Base-by-base conservation (phyloP, 257 asterid genomes). In the Nyctanthes arbortristis region DNA sequence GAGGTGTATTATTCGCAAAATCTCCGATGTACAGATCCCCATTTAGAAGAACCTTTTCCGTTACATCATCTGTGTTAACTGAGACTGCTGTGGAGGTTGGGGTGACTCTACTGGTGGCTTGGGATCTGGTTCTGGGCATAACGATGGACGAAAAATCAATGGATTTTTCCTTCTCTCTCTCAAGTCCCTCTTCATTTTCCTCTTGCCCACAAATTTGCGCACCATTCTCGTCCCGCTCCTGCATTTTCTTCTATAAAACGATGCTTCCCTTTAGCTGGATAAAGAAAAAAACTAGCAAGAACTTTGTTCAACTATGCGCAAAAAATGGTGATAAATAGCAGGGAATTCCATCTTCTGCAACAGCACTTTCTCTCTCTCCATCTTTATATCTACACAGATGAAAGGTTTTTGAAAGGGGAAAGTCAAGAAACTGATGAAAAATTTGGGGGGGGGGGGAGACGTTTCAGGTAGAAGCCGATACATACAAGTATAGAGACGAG, bases 1-100 rank as follows among this genome's bases (percentile, higher is more conserved):
- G 96, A 2, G 98, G 99, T 5, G 95, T 73, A 37, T 79, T 81
- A 76, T 81, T 87, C 14, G 93, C 77, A 74, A 91, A 94, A 5
- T 84, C 78, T n/a, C 99, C 98, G 43, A 78, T 86, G 29, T 94
- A 94, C 71, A 94, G 96, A 91, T 94, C 99, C 71, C 99, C 99
- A 72, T 94, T 89, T 0, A 89, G 88, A 1, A 94, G 88, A 68
- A 65, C 96, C 58, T 91, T 94, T 81, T 94, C 95, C 9, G 83
- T 22, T 8, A 65, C 35, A 63, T 32, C 31, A 29, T 73, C 72
- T 3, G 75, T 63, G 66, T 59, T 57, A n/a, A 65, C 81, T 0
- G 16, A 55, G 7, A 62, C 45, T 0, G 81, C 39, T 55, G 71
- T 66, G 18, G 85, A 74, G 7, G 96, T 75, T 5, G 99, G 99